Percentiles rank a stretch among this genome's conserved stretches.
Conservation (phyloP, 2,329 filamentous ascomycete species). For the Trichoderma hamatum region DNA sequence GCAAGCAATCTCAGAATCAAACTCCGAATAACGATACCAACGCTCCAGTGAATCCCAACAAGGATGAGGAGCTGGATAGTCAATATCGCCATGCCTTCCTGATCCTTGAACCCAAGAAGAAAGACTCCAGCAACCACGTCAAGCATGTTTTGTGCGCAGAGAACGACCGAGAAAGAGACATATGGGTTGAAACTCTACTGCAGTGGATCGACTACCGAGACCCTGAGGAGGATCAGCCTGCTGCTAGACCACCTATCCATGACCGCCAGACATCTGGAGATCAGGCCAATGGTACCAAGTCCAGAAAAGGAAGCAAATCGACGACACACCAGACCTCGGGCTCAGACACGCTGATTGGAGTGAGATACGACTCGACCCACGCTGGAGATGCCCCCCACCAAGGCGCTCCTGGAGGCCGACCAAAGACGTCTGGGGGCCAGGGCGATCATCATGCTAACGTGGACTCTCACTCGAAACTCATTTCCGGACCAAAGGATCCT, state of each 20-base stretch:
- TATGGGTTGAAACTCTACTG: constrained; percentile 88
- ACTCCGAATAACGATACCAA: constrained; percentile 55
- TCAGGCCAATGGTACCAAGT: constrained; percentile 37
- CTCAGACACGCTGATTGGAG: constrained; percentile 56
- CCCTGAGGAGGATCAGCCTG: constrained; percentile 51
- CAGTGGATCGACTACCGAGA: constrained; percentile 83
- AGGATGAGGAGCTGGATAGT: constrained; percentile 79
- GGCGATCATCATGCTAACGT: constrained; percentile 37
- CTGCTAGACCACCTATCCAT: constrained; percentile 40
- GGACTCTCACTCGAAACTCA: constrained; percentile 54
- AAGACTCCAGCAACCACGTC: constrained; percentile 84
- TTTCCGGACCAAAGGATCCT: constrained; percentile 84
- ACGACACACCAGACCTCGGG: constrained; percentile 43
- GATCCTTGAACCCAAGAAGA: constrained; percentile 93
- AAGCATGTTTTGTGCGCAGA: constrained; percentile 96
- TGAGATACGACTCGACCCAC: constrained; percentile 61
- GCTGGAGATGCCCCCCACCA: constrained; percentile 54
- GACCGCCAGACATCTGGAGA: constrained; percentile 46
- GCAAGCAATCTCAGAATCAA: constrained; percentile 78
- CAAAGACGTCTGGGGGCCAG: constrained; percentile 42
- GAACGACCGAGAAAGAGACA: constrained; percentile 87
- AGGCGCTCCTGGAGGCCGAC: constrained; percentile 41
- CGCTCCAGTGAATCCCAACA: constrained; percentile 59
- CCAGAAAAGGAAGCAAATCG: constrained; percentile 38
- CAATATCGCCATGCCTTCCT: constrained; percentile 97